phyloP scores from a whole-genome alignment of 2,329 filamentous ascomycete species.

The Pyricularia pennisetigena region DNA sequence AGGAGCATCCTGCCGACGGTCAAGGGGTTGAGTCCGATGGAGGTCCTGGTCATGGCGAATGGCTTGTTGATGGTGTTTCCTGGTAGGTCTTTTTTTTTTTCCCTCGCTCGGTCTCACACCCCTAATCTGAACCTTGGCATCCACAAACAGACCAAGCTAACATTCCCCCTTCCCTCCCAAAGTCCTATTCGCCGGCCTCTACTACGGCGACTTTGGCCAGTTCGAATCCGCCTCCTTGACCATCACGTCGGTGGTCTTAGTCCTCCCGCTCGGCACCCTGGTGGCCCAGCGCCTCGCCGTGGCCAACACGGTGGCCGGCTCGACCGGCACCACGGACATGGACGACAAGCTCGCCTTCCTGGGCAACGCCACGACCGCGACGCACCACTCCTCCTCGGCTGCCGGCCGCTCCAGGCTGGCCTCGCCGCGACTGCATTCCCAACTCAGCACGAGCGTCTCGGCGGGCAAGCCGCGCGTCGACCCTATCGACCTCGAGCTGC shows the following conservation, averaged over 20 bases:
- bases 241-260: slow-evolving; percentile 36
- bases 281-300: slow-evolving; percentile 35
- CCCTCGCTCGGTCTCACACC: too few relatives aligned
- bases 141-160: background rate
- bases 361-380: background rate
- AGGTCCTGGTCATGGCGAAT: slow-evolving; percentile 45
- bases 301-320: background rate
- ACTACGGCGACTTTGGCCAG: slow-evolving; percentile 28
- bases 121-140: too few relatives aligned
- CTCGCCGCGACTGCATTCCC: slow-evolving; percentile 5
- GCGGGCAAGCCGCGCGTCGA: slow-evolving; percentile 6
- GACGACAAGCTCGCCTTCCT: slow-evolving; percentile 6
- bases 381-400: slow-evolving; percentile 1
- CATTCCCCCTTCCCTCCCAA: background rate
- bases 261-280: slow-evolving; percentile 42
- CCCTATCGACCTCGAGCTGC: slow-evolving; percentile 13
- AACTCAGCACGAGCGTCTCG: slow-evolving; percentile 1
- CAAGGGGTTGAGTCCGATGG: slow-evolving; percentile 36
- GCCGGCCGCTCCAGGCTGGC: slow-evolving; percentile 2
- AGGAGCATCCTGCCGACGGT: slow-evolving; percentile 34
- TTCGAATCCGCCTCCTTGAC: slow-evolving; percentile 42
- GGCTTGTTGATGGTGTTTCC: slow-evolving; percentile 46
- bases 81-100: slow-evolving; percentile 24
- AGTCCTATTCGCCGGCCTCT: slow-evolving; percentile 41
- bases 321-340: slow-evolving; percentile 1